Percentiles rank a stretch among this genome's conserved stretches.
Conservation (phyloP, 1,139 yeast species). For the Torulaspora globosa region DNA sequence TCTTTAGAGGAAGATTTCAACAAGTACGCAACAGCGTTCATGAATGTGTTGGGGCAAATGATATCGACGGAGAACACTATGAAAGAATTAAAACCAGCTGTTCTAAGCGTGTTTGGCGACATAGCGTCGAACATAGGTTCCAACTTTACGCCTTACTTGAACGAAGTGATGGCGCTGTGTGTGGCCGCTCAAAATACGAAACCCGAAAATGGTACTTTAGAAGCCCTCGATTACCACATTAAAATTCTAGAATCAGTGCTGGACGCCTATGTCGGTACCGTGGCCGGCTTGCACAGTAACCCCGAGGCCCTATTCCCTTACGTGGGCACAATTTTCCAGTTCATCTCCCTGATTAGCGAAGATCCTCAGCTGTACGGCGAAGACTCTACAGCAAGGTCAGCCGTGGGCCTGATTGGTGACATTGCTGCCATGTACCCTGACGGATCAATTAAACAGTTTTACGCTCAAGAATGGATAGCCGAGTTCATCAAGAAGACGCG, state of each 20-base stretch:
- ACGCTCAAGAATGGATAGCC: slow-evolving; percentile 70
- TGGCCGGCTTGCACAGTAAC: slow-evolving; percentile 71
- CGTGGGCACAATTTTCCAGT: slow-evolving; percentile 65
- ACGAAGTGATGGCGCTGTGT: slow-evolving; percentile 66
- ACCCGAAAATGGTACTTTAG: slow-evolving; percentile 58
- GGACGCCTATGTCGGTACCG: slow-evolving; percentile 93
- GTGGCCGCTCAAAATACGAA: slow-evolving; percentile 43
- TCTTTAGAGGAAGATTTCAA: slow-evolving; percentile 71
- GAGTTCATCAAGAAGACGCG: slow-evolving; percentile 74
- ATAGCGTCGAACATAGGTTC: slow-evolving; percentile 84
- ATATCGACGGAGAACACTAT: slow-evolving; percentile 64
- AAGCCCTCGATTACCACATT: slow-evolving; percentile 71
- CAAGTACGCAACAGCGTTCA: slow-evolving; percentile 73
- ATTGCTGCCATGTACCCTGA: slow-evolving; percentile 80
- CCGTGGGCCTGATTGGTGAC: slow-evolving; percentile 90
- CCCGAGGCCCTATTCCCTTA: slow-evolving; percentile 67
- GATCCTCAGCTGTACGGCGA: slow-evolving; percentile 58
- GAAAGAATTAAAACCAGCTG: slow-evolving; percentile 79
- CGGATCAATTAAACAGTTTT: slow-evolving; percentile 64
- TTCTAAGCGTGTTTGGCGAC: slow-evolving; percentile 94
- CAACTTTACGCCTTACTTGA: slow-evolving; percentile 68
- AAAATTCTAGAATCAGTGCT: slow-evolving; percentile 78
- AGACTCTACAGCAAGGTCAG: slow-evolving; percentile 68
- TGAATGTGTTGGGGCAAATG: slow-evolving; percentile 74
- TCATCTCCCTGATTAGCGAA: slow-evolving; percentile 55